Conservation (phyloP, 305 asterid species). For the Fraxinus angustifolia region DNA sequence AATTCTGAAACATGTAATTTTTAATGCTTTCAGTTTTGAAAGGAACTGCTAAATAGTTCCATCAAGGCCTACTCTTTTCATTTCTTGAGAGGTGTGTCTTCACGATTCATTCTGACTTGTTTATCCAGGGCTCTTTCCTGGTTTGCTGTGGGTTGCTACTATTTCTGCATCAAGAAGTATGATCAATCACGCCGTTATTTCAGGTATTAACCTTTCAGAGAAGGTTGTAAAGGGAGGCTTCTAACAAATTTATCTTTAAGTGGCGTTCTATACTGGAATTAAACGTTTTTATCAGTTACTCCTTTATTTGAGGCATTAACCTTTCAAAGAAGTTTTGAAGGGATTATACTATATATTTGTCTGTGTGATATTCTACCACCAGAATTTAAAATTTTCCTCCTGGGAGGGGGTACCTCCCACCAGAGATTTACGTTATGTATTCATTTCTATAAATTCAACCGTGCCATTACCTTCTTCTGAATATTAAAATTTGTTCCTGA, state of each 20-base stretch:
- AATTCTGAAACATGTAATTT: not conserved
- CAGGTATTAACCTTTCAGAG: conserved; percentile 48
- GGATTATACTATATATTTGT: not conserved
- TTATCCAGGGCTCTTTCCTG: conserved; percentile 85
- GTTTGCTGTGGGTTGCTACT: conserved; percentile 99
- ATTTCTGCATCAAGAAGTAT: conserved; percentile 85
- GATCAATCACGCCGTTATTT: conserved; percentile 94
- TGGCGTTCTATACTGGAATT: not conserved
- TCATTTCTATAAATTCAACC: not conserved
- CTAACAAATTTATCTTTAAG: conserved; percentile 13
- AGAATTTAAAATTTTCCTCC: not conserved
- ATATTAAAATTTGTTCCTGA: not conserved
- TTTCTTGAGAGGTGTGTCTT: conserved; percentile 14
- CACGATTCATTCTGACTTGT: conserved; percentile 26
- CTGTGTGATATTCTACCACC: not conserved
- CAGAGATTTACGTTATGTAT: not conserved
- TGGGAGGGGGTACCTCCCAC: not conserved
- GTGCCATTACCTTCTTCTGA: not conserved
- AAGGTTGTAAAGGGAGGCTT: conserved; percentile 3
- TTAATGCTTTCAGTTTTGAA: conserved; percentile 11
- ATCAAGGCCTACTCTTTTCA: not conserved
- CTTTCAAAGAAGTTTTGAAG: not conserved
- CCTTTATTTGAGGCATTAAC: not conserved
- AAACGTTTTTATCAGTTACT: not conserved
- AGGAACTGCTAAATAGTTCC: not conserved